Evolutionary conservation across 2,329 filamentous ascomycete genomes (phyloP).

Genomic region (Ophioceras dolichostomum): DNA sequence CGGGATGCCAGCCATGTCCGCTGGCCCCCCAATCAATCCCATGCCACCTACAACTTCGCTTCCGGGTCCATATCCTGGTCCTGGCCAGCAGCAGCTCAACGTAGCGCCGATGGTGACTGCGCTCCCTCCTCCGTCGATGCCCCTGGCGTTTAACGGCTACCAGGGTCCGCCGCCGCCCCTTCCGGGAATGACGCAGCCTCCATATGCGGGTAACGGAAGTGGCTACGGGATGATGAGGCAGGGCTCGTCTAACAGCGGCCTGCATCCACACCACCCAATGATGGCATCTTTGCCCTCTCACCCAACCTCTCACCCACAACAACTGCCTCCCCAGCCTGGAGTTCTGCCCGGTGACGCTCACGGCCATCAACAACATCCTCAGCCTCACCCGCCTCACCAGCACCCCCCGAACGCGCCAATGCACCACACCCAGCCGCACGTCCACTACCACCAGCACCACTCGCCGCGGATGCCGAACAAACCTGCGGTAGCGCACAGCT

Average conservation of each 20-base stretch:
- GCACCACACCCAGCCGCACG: constrained; percentile 12
- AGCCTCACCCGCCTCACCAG: constrained; percentile 24
- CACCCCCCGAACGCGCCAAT: constrained; percentile 18
- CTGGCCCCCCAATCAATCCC: constrained; percentile 27
- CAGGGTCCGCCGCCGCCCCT: too few species aligned
- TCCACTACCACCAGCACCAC: constrained; percentile 16
- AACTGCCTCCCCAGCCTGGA: not conserved
- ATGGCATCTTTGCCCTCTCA: too few species aligned
- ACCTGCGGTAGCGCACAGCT: constrained; percentile 27
- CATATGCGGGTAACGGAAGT: not conserved
- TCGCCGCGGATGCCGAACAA: constrained; percentile 32
- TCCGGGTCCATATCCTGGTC: constrained; percentile 26
- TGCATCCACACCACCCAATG: not conserved
- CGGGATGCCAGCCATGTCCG: constrained; percentile 34
- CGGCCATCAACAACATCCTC: constrained; percentile 3
- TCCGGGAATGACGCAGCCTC: too few species aligned
- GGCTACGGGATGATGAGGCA: not conserved
- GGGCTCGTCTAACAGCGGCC: not conserved
- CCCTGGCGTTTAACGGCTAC: too few species aligned
- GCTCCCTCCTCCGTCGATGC: too few species aligned
- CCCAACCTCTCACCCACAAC: not conserved
- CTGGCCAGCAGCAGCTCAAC: constrained; percentile 12
- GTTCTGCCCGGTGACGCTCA: constrained; percentile 6
- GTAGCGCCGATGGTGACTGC: constrained; percentile 1
- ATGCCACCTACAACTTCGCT: too few species aligned